These are phyloP conservation scores for Oryza officinalis DNA, from an alignment of 176 grass and related monocot species.

Conservation along the genomic window DNA sequence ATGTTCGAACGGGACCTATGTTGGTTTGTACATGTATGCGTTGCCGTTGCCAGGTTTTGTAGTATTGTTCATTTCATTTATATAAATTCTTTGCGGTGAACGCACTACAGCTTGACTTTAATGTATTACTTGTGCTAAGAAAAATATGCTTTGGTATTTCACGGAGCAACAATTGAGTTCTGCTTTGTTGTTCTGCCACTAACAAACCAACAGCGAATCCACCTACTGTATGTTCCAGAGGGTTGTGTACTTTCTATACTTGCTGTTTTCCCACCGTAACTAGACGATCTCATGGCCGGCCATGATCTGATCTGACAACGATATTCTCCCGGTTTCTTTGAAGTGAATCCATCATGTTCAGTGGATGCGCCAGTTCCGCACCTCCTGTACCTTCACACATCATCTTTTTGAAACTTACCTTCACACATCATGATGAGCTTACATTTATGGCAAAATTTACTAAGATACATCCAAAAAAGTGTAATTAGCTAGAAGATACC, in stretches of 20 bases:
- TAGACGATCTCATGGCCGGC: not conserved
- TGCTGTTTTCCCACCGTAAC: too few relatives aligned
- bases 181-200: not conserved
- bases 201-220: not conserved
- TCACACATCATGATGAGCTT: constrained; percentile 1
- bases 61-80: not conserved
- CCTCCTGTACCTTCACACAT: constrained; percentile 13
- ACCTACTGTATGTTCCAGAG: not conserved
- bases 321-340: constrained; percentile 26
- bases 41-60: constrained; percentile 5
- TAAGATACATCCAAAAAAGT: too few relatives aligned
- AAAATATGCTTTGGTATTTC: not conserved
- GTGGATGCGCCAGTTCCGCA: not conserved
- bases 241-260: not conserved
- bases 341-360: constrained; percentile 19
- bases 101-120: not conserved
- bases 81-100: not conserved
- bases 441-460: too few relatives aligned
- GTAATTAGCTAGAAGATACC: too few relatives aligned
- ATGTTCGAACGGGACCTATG: too few relatives aligned
- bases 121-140: not conserved
- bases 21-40: not conserved
- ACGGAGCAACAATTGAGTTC: not conserved
- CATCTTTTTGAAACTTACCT: too few relatives aligned
- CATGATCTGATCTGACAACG: constrained; percentile 10